Evolutionary conservation across 345 rosid species (phyloP).

Genomic region (Streptanthus diversifolius): DNA sequence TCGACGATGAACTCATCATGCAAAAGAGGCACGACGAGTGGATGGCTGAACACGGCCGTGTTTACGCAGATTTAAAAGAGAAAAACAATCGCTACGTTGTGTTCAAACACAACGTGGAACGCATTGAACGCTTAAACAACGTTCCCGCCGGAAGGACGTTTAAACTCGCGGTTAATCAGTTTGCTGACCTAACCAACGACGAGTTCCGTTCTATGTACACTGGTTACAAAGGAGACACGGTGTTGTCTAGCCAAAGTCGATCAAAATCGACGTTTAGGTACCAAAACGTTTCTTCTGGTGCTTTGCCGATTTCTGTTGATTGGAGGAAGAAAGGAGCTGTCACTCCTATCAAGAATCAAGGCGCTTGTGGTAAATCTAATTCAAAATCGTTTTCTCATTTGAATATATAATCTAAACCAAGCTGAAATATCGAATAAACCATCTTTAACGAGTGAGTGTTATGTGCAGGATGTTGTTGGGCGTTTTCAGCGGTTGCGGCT

Average conservation of each 20-base stretch:
- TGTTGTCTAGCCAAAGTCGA: background rate
- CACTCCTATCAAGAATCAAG: conserved; percentile 42
- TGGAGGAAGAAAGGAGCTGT: conserved; percentile 47
- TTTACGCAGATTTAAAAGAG: conserved; percentile 32
- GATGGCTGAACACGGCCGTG: conserved; percentile 37
- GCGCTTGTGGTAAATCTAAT: conserved; percentile 34
- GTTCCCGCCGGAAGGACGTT: conserved; percentile 19
- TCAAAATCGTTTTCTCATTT: background rate
- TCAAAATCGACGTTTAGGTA: conserved; percentile 16
- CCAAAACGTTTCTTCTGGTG: conserved; percentile 32
- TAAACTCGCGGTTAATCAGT: conserved; percentile 42
- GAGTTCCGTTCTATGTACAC: conserved; percentile 41
- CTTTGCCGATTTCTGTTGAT: conserved; percentile 32
- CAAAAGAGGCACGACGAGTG: conserved; percentile 37
- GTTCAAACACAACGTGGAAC: conserved; percentile 43
- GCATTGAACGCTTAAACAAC: conserved; percentile 37
- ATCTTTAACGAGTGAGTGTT: background rate
- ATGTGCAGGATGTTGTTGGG: conserved; percentile 61
- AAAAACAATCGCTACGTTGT: conserved; percentile 35
- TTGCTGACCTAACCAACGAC: conserved; percentile 50
- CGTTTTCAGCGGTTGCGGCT: conserved; percentile 67
- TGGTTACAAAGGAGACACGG: conserved; percentile 29
- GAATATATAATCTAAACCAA: background rate
- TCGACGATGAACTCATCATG: conserved; percentile 32
- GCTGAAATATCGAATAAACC: background rate